Evolutionary conservation across 169 alveolate genomes (phyloP), one percentile per base, ranked within the genome.

Genomic region (Cryptosporidium sp.): DNA sequence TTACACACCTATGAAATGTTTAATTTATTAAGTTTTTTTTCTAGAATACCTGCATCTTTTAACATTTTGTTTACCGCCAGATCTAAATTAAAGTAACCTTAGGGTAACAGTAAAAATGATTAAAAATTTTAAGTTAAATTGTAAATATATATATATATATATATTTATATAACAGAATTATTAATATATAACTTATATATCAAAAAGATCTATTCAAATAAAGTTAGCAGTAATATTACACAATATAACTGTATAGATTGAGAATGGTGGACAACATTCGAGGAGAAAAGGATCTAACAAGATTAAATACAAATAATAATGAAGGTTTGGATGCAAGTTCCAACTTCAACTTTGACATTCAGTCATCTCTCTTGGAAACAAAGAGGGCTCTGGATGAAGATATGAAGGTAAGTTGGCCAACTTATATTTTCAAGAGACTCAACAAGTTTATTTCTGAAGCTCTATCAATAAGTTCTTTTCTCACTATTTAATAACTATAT

Each of bases 301-400:
- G 70, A 6, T 26, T 80, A 31, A 80, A 80, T 61, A 18, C 62
- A 43, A 48, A n/a, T 9, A 37, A 29, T 35, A 62, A 23, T 62
- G 89, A 80, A 48, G 51, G 69, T 16, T 26, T 65, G n/a, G 48
- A 43, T 39, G 61, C 26, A 21, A 41, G 52, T 21, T 62, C 74
- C 18, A 45, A 41, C 18, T 18, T 62, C 23, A 62, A 43, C 9
- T 23, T 41, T 41, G 75, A 80, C 45, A 65, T 80, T 33, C 80
- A 80, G 35, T 37, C 75, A 39, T 41, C 74, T 10, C 70, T 80
- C 9, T 21, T 62, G 26, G 89, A 80, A 16, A 45, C 89, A 48
- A 80, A 62, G 37, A 80, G 39, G 65, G 89, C 89, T 0, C 31
- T 80, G 48, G 89, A 80, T 62, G 75, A 80, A 18, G 89, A 80